These are phyloP conservation scores for Amaranthus tricolor DNA, from an alignment of 179 eudicot species.

Conservation along the genomic window DNA sequence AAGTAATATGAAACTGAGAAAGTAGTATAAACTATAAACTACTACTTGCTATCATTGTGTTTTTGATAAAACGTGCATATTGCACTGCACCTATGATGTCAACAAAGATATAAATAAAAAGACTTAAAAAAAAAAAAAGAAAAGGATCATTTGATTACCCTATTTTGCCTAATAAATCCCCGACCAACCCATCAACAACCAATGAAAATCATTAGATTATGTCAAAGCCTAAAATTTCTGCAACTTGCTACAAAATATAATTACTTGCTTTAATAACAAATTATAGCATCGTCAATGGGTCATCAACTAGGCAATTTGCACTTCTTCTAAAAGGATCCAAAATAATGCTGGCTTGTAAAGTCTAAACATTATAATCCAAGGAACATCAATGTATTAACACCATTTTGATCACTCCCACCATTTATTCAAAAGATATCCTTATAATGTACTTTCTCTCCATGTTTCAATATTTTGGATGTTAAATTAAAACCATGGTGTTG, in stretches of 20 bases:
- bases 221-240: conserved; percentile 9
- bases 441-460: neutral
- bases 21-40: too few relatives aligned
- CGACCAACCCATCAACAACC: conserved; percentile 23
- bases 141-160: neutral
- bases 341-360: neutral
- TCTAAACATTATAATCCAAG: conserved; percentile 12
- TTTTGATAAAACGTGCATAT: neutral
- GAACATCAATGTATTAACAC: conserved; percentile 2
- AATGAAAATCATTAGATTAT: conserved; percentile 13
- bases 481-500: too few relatives aligned
- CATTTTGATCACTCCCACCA: conserved; percentile 14
- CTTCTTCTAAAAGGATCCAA: conserved; percentile 12
- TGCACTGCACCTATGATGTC: conserved; percentile 3
- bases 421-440: neutral
- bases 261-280: conserved; percentile 11
- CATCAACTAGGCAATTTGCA: conserved; percentile 17
- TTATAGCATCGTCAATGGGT: conserved; percentile 9
- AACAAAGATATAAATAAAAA: neutral
- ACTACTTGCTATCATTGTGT: too few relatives aligned
- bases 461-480: neutral
- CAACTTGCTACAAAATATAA: conserved; percentile 16
- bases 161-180: conserved; percentile 18
- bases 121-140: neutral
- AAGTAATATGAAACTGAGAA: too few relatives aligned